These are phyloP conservation scores for Cystofilobasidium capitatum DNA, from an alignment of 768 basidiomycete species.

Conservation along the genomic window DNA sequence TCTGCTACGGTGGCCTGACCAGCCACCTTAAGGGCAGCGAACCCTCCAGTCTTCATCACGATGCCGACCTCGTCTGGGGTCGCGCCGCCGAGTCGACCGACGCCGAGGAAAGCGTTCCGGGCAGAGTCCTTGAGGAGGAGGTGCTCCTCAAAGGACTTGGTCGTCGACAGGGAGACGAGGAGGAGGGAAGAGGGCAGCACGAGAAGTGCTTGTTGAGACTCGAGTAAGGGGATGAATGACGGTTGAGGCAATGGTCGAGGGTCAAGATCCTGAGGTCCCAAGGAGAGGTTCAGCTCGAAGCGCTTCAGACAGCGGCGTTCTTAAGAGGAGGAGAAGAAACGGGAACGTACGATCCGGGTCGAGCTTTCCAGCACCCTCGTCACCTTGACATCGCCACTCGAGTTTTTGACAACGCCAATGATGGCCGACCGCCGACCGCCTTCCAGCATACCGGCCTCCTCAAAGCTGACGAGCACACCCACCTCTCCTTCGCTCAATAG, in stretches of 20 bases:
- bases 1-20: constrained; percentile 17
- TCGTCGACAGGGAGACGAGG: constrained; percentile 32
- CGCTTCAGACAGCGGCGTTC: constrained; percentile 26
- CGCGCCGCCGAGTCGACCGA: constrained; percentile 26
- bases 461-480: constrained; percentile 35
- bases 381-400: constrained; percentile 13
- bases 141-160: constrained; percentile 39
- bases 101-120: constrained; percentile 40
- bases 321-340: neutral
- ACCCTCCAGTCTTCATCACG: constrained; percentile 29
- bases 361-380: neutral
- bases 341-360: neutral
- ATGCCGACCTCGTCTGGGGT: constrained; percentile 25
- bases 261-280: constrained; percentile 32
- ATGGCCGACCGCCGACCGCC: constrained; percentile 26
- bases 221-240: constrained; percentile 34
- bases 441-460: constrained; percentile 14
- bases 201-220: constrained; percentile 36
- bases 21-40: constrained; percentile 29
- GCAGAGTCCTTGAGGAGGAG: constrained; percentile 38
- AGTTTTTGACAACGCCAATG: constrained; percentile 10
- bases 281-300: neutral
- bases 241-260: constrained; percentile 38
- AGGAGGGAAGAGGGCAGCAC: constrained; percentile 39
- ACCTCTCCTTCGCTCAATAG: constrained; percentile 32